phyloP scores from a whole-genome alignment of 2,329 filamentous ascomycete genomes.

The Apiospora phragmitis region DNA sequence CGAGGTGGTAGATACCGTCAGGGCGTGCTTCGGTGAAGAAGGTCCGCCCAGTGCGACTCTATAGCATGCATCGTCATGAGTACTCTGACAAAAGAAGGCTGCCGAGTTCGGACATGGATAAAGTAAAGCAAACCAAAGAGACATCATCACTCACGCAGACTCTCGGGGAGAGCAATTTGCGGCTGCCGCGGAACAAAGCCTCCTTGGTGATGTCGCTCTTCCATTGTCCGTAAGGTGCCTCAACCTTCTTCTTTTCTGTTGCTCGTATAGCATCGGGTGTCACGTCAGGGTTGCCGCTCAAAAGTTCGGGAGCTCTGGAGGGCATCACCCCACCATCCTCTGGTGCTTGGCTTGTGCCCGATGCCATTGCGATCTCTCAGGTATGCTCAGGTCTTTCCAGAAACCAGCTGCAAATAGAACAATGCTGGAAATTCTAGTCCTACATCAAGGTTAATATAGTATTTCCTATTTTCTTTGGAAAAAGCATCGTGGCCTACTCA shows the following conservation, averaged over 20 bases:
- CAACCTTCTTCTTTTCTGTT: not conserved
- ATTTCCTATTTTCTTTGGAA: not conserved
- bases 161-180: conserved; percentile 8
- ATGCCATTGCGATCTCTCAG: not conserved
- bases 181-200: conserved; percentile 13
- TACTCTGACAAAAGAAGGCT: not conserved
- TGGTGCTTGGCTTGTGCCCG: not conserved
- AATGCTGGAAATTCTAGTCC: not conserved
- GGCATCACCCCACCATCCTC: not conserved
- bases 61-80: not conserved
- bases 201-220: not conserved
- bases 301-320: no score
- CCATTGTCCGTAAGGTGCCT: conserved; percentile 4
- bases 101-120: not conserved
- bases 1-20: conserved; percentile 44
- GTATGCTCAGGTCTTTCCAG: not conserved
- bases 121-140: not conserved
- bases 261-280: not conserved
- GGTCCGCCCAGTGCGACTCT: conserved; percentile 27
- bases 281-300: no score
- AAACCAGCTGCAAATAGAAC: no score
- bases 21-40: conserved; percentile 40
- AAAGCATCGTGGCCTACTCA: not conserved
- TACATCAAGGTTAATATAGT: not conserved
- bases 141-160: conserved; percentile 9